Conservation (phyloP, 2,329 filamentous ascomycete species). For the Shiraia sp. region DNA sequence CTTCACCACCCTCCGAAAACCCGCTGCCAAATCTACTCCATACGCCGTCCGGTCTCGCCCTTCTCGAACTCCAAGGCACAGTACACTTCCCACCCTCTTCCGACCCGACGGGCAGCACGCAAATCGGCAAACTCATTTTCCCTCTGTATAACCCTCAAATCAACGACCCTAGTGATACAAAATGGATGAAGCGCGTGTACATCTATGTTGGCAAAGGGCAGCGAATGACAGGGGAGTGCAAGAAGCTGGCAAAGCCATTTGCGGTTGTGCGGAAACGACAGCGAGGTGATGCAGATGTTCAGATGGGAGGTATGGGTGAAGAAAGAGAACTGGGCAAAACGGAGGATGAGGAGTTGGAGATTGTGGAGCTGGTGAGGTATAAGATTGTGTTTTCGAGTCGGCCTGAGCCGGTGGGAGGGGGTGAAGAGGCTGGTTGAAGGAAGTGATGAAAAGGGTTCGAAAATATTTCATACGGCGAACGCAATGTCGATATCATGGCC, state of each 20-base stretch:
- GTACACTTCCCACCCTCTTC: constrained; percentile 70
- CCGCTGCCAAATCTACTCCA: constrained; percentile 82
- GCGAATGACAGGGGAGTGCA: constrained; percentile 85
- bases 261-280: constrained; percentile 67
- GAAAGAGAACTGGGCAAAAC: constrained; percentile 29
- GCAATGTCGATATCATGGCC: too few species aligned
- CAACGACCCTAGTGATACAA: constrained; percentile 58
- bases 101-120: constrained; percentile 44
- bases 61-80: constrained; percentile 90
- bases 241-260: constrained; percentile 77
- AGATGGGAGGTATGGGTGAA: constrained; percentile 23
- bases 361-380: constrained; percentile 84
- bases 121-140: constrained; percentile 76
- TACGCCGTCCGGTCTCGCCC: constrained; percentile 84
- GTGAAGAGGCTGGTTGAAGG: constrained; percentile 19
- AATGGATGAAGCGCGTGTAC: constrained; percentile 90
- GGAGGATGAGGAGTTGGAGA: constrained; percentile 65
- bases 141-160: constrained; percentile 66
- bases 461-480: too few species aligned
- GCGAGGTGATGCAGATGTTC: constrained; percentile 12
- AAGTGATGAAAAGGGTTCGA: too few species aligned
- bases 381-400: constrained; percentile 84
- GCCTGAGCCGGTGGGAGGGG: constrained; percentile 73
- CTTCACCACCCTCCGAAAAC: constrained; percentile 39
- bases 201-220: constrained; percentile 89